These are phyloP conservation scores for Naganishia kalamii DNA, from an alignment of 768 basidiomycete species.

Conservation along the genomic window DNA sequence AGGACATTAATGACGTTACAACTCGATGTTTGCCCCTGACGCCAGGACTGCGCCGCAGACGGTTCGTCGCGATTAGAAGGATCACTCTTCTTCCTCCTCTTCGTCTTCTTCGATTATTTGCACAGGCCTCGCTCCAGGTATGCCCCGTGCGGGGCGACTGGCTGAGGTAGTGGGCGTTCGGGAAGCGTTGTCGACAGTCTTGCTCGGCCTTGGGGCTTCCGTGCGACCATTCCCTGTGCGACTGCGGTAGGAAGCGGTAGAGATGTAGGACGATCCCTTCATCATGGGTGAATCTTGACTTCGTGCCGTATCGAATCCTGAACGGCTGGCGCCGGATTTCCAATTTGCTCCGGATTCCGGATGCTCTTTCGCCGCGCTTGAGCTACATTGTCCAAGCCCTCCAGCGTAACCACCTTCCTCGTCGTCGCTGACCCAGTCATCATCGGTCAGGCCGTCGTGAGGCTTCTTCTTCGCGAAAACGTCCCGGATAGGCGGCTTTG, in stretches of 20 bases:
- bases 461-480: slow-evolving; percentile 42
- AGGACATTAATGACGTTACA: no score
- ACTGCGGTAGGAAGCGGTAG: neutral
- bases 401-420: slow-evolving; percentile 41
- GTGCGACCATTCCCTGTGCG: neutral
- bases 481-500: slow-evolving; percentile 38
- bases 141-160: neutral
- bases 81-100: slow-evolving; percentile 20
- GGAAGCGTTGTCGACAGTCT: neutral
- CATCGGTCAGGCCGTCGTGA: slow-evolving; percentile 28
- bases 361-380: neutral
- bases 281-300: slow-evolving; percentile 15
- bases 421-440: slow-evolving; percentile 45
- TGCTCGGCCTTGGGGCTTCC: neutral
- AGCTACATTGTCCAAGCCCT: slow-evolving; percentile 41
- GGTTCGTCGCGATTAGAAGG: neutral
- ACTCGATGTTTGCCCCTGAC: no score
- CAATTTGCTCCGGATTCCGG: neutral
- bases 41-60: no score
- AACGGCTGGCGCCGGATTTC: neutral
- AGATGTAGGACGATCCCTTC: neutral
- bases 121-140: slow-evolving; percentile 13
- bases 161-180: neutral
- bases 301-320: neutral
- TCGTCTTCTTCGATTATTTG: slow-evolving; percentile 30